A percentile compares a stretch with the other conserved stretches of the same genome.
Evolutionary conservation across 495 filamentous ascomycete genomes (phyloP).

Genomic region (Neurospora sp.): DNA sequence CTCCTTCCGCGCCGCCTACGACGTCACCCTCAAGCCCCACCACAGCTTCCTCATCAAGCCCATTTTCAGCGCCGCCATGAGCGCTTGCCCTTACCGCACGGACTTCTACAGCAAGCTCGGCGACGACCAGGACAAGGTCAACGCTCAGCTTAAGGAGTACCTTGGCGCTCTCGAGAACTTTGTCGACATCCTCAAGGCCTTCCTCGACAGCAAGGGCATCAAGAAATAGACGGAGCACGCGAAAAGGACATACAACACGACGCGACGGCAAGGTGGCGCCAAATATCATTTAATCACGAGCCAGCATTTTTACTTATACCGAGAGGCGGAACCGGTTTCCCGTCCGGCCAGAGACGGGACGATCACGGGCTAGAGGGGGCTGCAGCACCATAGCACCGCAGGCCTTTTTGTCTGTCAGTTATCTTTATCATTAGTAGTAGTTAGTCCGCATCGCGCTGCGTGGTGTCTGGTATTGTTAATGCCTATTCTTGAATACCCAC

Average conservation of each 20-base stretch:
- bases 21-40: constrained; percentile 75
- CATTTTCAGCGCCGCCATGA: constrained; percentile 85
- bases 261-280: background rate
- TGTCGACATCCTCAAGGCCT: constrained; percentile 63
- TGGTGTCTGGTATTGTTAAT: background rate
- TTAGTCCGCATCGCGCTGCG: background rate
- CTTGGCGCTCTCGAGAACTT: constrained; percentile 65
- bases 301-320: background rate
- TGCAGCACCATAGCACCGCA: background rate
- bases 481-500: background rate
- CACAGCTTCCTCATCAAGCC: constrained; percentile 81
- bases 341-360: background rate
- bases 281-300: background rate
- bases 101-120: constrained; percentile 86
- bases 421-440: background rate
- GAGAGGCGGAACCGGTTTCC: background rate
- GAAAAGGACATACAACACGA: constrained; percentile 14
- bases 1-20: constrained; percentile 84
- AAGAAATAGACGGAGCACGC: constrained; percentile 49
- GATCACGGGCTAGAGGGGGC: background rate
- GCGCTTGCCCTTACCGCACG: constrained; percentile 80
- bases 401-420: background rate
- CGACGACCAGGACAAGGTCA: constrained; percentile 50
- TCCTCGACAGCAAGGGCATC: constrained; percentile 56
- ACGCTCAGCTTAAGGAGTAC: constrained; percentile 53